Evolutionary conservation across 139 green algal genomes (phyloP).

Genomic region (Haematococcus lacustris): DNA sequence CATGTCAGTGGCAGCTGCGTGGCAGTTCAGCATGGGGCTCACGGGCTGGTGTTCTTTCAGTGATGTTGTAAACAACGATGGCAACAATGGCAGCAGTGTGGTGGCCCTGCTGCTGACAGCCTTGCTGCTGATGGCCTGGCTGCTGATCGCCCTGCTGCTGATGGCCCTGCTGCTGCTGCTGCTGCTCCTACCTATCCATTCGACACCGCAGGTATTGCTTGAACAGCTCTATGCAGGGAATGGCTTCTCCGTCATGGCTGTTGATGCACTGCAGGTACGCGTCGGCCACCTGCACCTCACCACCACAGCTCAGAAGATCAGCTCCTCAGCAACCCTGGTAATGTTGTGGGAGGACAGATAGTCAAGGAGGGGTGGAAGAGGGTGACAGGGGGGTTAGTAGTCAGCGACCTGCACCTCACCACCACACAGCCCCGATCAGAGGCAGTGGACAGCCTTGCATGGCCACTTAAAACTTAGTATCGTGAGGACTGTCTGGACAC

Average conservation of each 20-base stretch:
- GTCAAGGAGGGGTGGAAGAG: too few species aligned
- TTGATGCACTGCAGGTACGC: slow-evolving; percentile 79
- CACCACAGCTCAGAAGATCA: too few species aligned
- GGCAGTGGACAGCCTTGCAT: too few species aligned
- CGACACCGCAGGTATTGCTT: slow-evolving; percentile 83
- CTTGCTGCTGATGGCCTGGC: too few species aligned
- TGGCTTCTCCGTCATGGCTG: slow-evolving; percentile 42
- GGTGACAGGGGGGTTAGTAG: too few species aligned
- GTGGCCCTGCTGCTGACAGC: background rate
- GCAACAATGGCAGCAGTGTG: background rate
- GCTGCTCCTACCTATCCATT: slow-evolving; percentile 67
- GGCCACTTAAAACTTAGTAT: too few species aligned
- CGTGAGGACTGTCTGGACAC: too few species aligned
- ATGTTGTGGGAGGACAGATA: too few species aligned
- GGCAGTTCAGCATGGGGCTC: background rate
- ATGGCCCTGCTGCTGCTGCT: background rate
- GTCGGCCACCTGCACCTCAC: slow-evolving; percentile 61
- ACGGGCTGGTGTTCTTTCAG: background rate
- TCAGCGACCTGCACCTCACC: too few species aligned
- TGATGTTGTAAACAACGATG: background rate
- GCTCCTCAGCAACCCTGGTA: too few species aligned
- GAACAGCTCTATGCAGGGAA: slow-evolving; percentile 58
- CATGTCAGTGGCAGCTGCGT: background rate
- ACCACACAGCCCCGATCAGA: too few species aligned
- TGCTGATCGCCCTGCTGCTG: too few species aligned